Conservation (phyloP, 1,284 basidiomycete genomes). For the Ganoderma sinense region DNA sequence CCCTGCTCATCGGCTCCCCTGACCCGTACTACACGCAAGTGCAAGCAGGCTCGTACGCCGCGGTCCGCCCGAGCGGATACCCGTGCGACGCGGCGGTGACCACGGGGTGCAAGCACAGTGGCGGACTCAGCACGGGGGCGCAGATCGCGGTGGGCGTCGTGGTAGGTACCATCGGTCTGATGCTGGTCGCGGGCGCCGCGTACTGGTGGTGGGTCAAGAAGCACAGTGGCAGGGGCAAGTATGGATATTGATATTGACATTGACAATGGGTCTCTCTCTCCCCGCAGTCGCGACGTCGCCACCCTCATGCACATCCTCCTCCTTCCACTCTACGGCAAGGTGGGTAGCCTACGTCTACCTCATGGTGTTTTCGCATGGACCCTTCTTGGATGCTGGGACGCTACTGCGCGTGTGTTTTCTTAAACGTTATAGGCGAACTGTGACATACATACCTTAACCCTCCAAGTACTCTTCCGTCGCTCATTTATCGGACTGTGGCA, state of each 20-base stretch:
- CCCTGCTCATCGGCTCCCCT: conserved; percentile 66
- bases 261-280: neutral
- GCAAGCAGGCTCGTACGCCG: conserved; percentile 69
- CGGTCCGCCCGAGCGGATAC: conserved; percentile 65
- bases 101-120: conserved; percentile 52
- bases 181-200: conserved; percentile 55
- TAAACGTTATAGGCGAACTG: neutral
- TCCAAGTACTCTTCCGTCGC: neutral
- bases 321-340: neutral
- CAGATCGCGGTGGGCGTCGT: conserved; percentile 79
- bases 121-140: conserved; percentile 53
- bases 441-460: neutral
- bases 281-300: neutral
- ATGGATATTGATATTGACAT: neutral
- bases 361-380: neutral
- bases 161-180: conserved; percentile 66
- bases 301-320: neutral
- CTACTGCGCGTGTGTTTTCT: neutral
- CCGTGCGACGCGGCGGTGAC: conserved; percentile 82
- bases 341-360: neutral
- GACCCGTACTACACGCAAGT: conserved; percentile 85
- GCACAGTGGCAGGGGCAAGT: conserved; percentile 1
- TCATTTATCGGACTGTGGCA: neutral
- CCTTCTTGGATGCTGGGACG: neutral
- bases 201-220: conserved; percentile 48